Evolutionary conservation across 176 grass and related monocot genomes (phyloP).

Genomic region (Pontederia crassipes): DNA sequence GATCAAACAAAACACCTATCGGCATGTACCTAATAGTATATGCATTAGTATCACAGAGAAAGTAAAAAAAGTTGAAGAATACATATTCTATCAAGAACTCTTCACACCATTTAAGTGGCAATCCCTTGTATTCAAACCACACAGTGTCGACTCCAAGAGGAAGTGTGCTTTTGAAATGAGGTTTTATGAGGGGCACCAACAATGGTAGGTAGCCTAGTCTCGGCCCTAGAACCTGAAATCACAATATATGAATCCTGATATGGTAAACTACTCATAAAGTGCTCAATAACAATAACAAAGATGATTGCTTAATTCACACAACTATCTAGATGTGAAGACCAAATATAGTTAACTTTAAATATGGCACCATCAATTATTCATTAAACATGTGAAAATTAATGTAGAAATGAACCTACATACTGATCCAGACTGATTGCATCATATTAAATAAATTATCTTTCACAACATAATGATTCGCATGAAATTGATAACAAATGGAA

Average conservation of each 20-base stretch:
- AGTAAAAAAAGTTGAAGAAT: constrained; percentile 1
- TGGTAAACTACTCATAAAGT: neutral
- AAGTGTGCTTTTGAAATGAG: constrained; percentile 74
- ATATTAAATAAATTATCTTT: too few species aligned
- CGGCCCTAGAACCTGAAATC: constrained; percentile 59
- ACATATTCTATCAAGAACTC: neutral
- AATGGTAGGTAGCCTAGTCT: constrained; percentile 83
- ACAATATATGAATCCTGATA: neutral
- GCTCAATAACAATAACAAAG: neutral
- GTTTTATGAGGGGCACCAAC: constrained; percentile 68
- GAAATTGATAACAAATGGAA: neutral
- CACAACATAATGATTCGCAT: too few species aligned
- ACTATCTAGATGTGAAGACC: neutral
- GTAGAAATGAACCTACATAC: too few species aligned
- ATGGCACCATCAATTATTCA: too few species aligned
- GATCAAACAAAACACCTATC: constrained; percentile 91
- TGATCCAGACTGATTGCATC: too few species aligned
- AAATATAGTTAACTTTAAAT: too few species aligned
- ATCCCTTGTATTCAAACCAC: constrained; percentile 97
- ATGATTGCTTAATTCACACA: neutral
- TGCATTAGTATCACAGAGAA: constrained; percentile 2
- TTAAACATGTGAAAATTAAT: too few species aligned
- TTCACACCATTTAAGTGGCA: constrained; percentile 80
- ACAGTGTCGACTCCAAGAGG: constrained; percentile 77
- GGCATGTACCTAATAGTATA: constrained; percentile 68